Percentiles rank a stretch among this genome's conserved stretches.
Conservation (phyloP, 225 moss, liverwort and hornwort species). For the Antitrichia curtipendula region DNA sequence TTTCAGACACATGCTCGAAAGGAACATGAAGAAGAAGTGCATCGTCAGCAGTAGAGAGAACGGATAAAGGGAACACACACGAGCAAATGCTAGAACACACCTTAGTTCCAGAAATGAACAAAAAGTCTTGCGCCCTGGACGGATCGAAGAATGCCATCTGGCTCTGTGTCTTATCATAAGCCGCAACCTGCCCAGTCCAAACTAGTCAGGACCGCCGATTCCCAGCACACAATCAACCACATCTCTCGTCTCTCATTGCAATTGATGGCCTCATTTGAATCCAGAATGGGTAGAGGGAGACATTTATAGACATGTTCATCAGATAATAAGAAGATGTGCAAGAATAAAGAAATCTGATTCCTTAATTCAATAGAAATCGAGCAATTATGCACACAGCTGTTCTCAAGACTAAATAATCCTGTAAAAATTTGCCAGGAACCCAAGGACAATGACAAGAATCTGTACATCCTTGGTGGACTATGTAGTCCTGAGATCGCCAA, state of each 20-base stretch:
- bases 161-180: conserved; percentile 76
- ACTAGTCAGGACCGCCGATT: conserved; percentile 9
- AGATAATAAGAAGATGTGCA: not conserved
- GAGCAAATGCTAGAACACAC: conserved; percentile 23
- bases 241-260: not conserved
- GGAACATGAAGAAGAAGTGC: not conserved
- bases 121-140: conserved; percentile 66
- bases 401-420: conserved; percentile 5
- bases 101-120: conserved; percentile 98
- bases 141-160: conserved; percentile 97
- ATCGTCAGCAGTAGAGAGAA: not conserved
- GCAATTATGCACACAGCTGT: not conserved
- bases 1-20: not conserved
- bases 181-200: conserved; percentile 73
- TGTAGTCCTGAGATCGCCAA: not conserved
- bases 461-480: not conserved
- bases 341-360: not conserved
- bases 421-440: not conserved
- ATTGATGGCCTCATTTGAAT: not conserved
- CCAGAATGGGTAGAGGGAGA: not conserved
- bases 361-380: not conserved
- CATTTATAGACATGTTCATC: not conserved
- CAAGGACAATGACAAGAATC: not conserved
- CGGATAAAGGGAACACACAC: not conserved
- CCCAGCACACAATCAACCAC: not conserved